Evolutionary conservation across 2,329 filamentous ascomycete genomes (phyloP).

Genomic region (Chrysoporthe deuterocubensis): DNA sequence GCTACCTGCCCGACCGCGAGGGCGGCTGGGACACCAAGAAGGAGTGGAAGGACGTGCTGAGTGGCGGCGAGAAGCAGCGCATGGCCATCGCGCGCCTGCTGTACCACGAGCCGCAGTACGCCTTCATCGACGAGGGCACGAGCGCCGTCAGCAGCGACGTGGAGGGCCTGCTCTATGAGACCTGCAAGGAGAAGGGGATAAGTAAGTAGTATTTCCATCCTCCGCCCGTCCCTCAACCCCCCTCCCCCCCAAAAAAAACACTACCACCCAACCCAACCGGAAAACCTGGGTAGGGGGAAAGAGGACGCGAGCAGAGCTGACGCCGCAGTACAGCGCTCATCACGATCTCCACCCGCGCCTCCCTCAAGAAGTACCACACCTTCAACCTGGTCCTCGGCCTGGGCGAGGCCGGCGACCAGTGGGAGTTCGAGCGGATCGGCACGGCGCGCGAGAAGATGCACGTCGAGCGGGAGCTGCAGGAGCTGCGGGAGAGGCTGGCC

Average conservation of each 20-base stretch:
- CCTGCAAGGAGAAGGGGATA: constrained; percentile 89
- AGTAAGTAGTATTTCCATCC: constrained; percentile 61
- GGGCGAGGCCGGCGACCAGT: constrained; percentile 80
- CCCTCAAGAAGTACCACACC: constrained; percentile 93
- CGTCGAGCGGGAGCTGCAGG: constrained; percentile 87
- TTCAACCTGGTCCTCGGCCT: constrained; percentile 86
- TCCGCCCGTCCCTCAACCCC: background rate
- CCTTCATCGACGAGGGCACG: constrained; percentile 93
- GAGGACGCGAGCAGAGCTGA: too few species aligned
- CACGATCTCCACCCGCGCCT: constrained; percentile 92
- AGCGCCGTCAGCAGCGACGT: constrained; percentile 94
- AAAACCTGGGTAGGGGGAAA: too few species aligned
- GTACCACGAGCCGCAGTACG: constrained; percentile 94
- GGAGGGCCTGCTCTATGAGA: constrained; percentile 90
- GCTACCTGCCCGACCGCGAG: constrained; percentile 88
- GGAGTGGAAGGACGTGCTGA: constrained; percentile 98
- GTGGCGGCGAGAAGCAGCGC: constrained; percentile 94
- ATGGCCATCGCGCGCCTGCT: constrained; percentile 88
- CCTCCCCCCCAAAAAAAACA: background rate
- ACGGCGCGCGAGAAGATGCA: constrained; percentile 91
- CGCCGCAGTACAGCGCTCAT: constrained; percentile 70
- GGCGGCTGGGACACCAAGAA: constrained; percentile 97
- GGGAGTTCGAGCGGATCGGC: constrained; percentile 92
- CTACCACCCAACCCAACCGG: too few species aligned
- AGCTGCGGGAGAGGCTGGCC: constrained; percentile 77